These are phyloP conservation scores for Mortierella sp. DNA, from an alignment of 371 early-diverging fungal species.

Conservation along the genomic window DNA sequence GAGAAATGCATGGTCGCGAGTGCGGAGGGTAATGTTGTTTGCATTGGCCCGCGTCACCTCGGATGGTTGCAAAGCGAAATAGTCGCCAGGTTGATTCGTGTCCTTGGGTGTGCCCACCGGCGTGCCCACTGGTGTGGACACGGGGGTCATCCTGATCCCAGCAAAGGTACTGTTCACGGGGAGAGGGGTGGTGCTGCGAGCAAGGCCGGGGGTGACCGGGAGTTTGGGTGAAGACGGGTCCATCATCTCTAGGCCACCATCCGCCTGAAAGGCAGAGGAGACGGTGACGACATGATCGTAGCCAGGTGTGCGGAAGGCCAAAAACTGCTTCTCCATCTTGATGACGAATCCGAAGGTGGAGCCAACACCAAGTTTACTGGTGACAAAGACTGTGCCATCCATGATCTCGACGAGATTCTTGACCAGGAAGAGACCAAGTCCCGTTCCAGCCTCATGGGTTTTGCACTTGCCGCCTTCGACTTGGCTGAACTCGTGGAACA, in stretches of 20 bases:
- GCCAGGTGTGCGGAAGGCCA: constrained; percentile 48
- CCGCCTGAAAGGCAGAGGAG: constrained; percentile 43
- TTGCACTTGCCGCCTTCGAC: constrained; percentile 55
- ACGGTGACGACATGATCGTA: constrained; percentile 55
- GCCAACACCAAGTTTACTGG: constrained; percentile 47
- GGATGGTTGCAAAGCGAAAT: constrained; percentile 36
- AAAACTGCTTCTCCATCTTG: constrained; percentile 55
- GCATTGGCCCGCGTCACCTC: constrained; percentile 53
- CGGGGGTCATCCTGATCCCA: constrained; percentile 13
- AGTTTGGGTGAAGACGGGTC: constrained; percentile 30
- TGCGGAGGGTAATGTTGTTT: constrained; percentile 53
- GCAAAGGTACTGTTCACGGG: constrained; percentile 1
- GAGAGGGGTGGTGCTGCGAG: constrained; percentile 41
- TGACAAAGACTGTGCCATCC: constrained; percentile 49
- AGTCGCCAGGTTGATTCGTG: constrained; percentile 32
- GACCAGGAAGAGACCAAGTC: constrained; percentile 55
- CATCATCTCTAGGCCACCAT: constrained; percentile 5
- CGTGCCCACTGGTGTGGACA: constrained; percentile 15
- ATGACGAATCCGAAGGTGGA: constrained; percentile 56
- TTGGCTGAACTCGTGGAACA: constrained; percentile 67
- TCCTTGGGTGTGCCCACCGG: constrained; percentile 23
- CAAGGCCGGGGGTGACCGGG: constrained; percentile 49
- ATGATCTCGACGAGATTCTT: constrained; percentile 55
- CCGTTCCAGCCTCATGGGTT: constrained; percentile 63
- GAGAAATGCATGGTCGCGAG: constrained; percentile 51